phyloP scores from a whole-genome alignment of 2,329 filamentous ascomycete genomes.

The Capronia americana region DNA sequence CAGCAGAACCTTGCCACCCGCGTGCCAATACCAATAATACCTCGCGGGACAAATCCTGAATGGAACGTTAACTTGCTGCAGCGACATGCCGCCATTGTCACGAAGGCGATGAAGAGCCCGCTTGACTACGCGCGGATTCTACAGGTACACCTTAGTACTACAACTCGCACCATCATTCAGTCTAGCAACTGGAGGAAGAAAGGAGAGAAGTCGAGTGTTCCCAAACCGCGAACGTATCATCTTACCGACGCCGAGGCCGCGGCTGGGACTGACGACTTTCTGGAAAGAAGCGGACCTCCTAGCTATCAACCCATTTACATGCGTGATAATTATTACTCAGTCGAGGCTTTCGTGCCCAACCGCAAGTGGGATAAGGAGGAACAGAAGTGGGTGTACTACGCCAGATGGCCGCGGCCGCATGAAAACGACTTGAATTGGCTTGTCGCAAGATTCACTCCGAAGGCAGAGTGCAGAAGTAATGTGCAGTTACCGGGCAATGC shows the following conservation, averaged over 20 bases:
- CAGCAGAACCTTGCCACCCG: constrained; percentile 36
- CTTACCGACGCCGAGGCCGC: constrained; percentile 36
- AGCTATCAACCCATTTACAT: constrained; percentile 38
- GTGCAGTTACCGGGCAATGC: background rate
- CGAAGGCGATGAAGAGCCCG: constrained; percentile 32
- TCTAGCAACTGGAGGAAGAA: constrained; percentile 35
- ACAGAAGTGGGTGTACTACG: constrained; percentile 37
- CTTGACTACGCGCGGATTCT: constrained; percentile 37
- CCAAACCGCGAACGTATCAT: constrained; percentile 34
- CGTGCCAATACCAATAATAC: constrained; percentile 38
- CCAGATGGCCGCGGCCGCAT: constrained; percentile 37
- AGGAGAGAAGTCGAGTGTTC: constrained; percentile 26
- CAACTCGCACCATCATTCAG: constrained; percentile 36
- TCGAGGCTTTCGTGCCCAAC: constrained; percentile 39
- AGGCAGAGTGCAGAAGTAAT: background rate
- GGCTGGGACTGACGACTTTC: constrained; percentile 33
- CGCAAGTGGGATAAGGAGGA: constrained; percentile 39
- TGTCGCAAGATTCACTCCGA: constrained; percentile 31
- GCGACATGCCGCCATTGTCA: constrained; percentile 35
- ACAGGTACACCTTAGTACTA: constrained; percentile 37
- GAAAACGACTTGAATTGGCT: constrained; percentile 38
- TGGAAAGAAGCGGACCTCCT: constrained; percentile 38
- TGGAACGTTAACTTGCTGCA: constrained; percentile 38
- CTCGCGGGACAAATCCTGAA: constrained; percentile 35
- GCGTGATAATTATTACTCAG: constrained; percentile 39